Base-by-base conservation (phyloP, 768 basidiomycete species). In the Sporobolomyces pararoseus region DNA sequence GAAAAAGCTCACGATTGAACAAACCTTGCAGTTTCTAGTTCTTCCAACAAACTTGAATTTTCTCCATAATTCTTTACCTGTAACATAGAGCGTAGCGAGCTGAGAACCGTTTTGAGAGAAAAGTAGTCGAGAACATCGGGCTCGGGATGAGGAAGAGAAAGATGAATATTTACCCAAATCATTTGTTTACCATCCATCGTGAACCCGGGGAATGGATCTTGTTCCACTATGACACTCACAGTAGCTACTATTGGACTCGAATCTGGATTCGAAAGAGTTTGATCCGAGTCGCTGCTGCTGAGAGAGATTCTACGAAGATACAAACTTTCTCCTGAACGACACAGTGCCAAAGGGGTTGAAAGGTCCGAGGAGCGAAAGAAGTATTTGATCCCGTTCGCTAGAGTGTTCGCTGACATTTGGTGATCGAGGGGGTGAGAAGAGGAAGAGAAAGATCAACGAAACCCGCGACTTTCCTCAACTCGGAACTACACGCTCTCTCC, bases 1-100 rank as follows among this genome's bases (percentile, higher is more conserved):
- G 46, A 21, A 23, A 47, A 21, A 9, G 12, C 16, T 13, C 12
- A 67, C 67, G 44, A 34, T 49, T 61, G 70, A 29, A 74, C 19
- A 39, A 66, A 67, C 10, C 68, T 46, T 1, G 67, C 70, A 23
- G 47, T 27, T 19, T 68, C 68, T 7, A 76, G 53, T 47, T 72
- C 65, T 29, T 53, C 39, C 7, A 74, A 34, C 16, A 74, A 17
- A 0, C 70, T 70, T 3, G 27, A 7, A 37, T 76, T 76, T 58
- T 74, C 75, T n/a, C 57, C 55, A 59, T 76, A 76, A 13, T 63
- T 61, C 51, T 76, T 76, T n/a, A n/a, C n/a, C n/a, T n/a, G n/a
- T n/a, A n/a, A n/a, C n/a, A n/a, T n/a, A n/a, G n/a, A n/a, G n/a
- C n/a, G n/a, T n/a, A n/a, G n/a, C n/a, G n/a, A n/a, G n/a, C n/a